These are phyloP conservation scores for Peterozyma xylosa DNA, from an alignment of 805 yeast genomes.

Conservation along the genomic window DNA sequence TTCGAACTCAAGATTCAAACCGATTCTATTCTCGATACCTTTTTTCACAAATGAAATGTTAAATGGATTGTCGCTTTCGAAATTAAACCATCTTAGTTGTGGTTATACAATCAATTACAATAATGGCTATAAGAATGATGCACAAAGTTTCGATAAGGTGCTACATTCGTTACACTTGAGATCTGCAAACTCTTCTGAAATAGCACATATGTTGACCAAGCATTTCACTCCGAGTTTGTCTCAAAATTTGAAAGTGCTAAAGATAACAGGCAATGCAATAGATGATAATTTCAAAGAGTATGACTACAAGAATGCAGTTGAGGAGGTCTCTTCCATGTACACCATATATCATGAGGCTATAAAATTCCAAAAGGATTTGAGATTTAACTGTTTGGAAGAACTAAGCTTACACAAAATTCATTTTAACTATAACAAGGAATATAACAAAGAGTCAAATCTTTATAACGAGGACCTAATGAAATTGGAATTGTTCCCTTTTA, in stretches of 20 bases:
- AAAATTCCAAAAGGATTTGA: background rate
- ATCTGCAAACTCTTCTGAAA: background rate
- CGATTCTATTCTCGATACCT: background rate
- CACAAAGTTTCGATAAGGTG: background rate
- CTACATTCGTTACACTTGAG: background rate
- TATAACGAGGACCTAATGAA: conserved; percentile 3
- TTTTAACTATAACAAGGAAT: background rate
- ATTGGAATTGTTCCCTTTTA: background rate
- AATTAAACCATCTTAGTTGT: background rate
- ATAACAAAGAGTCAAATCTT: background rate
- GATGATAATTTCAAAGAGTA: conserved; percentile 7
- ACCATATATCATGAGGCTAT: background rate
- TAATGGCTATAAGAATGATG: background rate
- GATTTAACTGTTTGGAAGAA: conserved; percentile 1
- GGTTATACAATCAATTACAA: background rate
- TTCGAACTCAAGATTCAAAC: background rate
- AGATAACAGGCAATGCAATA: conserved; percentile 5
- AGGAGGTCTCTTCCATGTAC: conserved; percentile 2
- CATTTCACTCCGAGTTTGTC: background rate
- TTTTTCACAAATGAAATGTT: background rate
- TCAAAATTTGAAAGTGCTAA: conserved; percentile 1
- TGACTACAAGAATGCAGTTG: conserved; percentile 4
- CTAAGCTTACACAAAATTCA: conserved; percentile 6
- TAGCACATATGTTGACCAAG: background rate
- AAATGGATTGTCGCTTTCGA: background rate